These are phyloP conservation scores for Aureobasidium sp. DNA, from an alignment of 2,329 filamentous ascomycete species.

Conservation along the genomic window DNA sequence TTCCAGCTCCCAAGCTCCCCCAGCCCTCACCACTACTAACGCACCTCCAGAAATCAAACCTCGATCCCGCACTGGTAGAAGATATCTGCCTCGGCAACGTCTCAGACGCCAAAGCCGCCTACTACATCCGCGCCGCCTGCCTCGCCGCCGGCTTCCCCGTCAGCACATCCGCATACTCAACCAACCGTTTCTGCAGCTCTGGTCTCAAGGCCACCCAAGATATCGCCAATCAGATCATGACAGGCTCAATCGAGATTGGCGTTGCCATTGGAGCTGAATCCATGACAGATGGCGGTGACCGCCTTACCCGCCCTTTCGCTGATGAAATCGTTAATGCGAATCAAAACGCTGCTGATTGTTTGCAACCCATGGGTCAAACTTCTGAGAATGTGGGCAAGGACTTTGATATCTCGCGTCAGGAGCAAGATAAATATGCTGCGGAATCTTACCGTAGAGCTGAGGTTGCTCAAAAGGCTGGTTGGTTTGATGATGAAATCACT, in stretches of 20 bases:
- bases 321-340: constrained; percentile 60
- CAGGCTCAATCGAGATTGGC: constrained; percentile 76
- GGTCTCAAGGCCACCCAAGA: constrained; percentile 93
- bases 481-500: constrained; percentile 89
- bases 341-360: constrained; percentile 75
- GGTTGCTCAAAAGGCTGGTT: constrained; percentile 79
- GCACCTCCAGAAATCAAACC: constrained; percentile 16
- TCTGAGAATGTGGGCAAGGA: constrained; percentile 91
- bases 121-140: constrained; percentile 80
- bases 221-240: constrained; percentile 78
- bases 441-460: constrained; percentile 86
- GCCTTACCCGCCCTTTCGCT: constrained; percentile 65
- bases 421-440: constrained; percentile 76
- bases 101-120: constrained; percentile 75
- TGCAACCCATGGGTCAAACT: constrained; percentile 97
- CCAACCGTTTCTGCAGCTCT: constrained; percentile 97
- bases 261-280: constrained; percentile 81
- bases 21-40: background rate
- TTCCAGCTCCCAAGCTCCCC: no score
- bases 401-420: constrained; percentile 72
- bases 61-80: constrained; percentile 29
- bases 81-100: constrained; percentile 93
- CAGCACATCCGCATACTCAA: constrained; percentile 68
- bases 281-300: constrained; percentile 70
- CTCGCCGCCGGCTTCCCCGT: constrained; percentile 92